Conservation (phyloP, 768 basidiomycete genomes). For the Leccinellum albellum region DNA sequence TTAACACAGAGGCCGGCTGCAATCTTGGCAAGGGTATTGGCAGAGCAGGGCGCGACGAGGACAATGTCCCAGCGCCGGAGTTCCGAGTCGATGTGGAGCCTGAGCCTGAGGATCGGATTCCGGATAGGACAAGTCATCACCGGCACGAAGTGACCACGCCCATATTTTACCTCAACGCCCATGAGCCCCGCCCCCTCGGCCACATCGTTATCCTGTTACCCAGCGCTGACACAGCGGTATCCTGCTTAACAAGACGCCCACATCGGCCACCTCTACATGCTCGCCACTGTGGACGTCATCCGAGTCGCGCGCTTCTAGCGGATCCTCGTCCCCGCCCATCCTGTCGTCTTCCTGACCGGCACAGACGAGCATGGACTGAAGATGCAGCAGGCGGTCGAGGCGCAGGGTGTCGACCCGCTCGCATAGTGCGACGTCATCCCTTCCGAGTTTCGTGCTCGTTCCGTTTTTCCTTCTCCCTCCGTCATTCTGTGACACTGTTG, state of each 20-base stretch:
- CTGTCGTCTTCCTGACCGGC: conserved; percentile 63
- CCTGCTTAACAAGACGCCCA: conserved; percentile 78
- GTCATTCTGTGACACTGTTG: conserved; percentile 44
- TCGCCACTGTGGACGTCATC: conserved; percentile 77
- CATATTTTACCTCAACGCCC: conserved; percentile 92
- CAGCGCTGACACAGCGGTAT: conserved; percentile 9
- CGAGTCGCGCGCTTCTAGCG: conserved; percentile 69
- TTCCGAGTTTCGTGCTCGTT: conserved; percentile 68
- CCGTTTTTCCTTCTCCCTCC: background rate
- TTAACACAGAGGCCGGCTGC: conserved; percentile 89
- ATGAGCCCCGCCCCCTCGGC: too few species aligned
- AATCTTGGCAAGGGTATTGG: conserved; percentile 93
- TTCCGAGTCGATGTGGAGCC: too few species aligned
- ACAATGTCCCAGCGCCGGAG: conserved; percentile 92
- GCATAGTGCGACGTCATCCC: conserved; percentile 71
- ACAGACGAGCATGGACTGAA: too few species aligned
- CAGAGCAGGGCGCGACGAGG: conserved; percentile 94
- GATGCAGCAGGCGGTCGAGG: conserved; percentile 48
- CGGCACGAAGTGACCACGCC: too few species aligned
- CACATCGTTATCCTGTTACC: background rate
- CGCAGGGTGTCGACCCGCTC: conserved; percentile 62
- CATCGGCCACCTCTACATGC: conserved; percentile 83
- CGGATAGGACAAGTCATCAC: too few species aligned
- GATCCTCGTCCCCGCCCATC: conserved; percentile 47
- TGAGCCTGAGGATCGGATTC: too few species aligned